These are phyloP conservation scores for Diaporthe sp. DNA, from an alignment of 2,329 filamentous ascomycete genomes.

Conservation along the genomic window DNA sequence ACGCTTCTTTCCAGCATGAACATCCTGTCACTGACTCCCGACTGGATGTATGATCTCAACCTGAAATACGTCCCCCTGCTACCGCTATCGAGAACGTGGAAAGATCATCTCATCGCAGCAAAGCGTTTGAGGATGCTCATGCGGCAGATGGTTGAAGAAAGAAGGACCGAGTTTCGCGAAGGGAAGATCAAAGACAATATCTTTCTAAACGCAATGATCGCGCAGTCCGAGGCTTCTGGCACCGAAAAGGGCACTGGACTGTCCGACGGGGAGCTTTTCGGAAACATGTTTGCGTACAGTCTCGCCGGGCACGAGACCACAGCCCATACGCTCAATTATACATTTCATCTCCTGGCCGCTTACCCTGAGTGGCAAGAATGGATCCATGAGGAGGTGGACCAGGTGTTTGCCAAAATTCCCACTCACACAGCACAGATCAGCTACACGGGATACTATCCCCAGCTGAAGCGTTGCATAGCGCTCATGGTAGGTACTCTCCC, in stretches of 20 bases:
- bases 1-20: not conserved
- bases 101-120: not conserved
- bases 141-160: conserved; percentile 13
- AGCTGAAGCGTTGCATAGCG: conserved; percentile 34
- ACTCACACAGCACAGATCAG: not conserved
- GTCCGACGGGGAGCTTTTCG: not conserved
- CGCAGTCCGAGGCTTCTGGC: not conserved
- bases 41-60: conserved; percentile 9
- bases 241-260: not conserved
- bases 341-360: not conserved
- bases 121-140: conserved; percentile 6
- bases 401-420: not conserved
- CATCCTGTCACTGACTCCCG: not conserved
- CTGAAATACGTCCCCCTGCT: not conserved
- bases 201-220: conserved; percentile 16
- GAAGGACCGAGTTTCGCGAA: not conserved
- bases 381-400: conserved; percentile 21
- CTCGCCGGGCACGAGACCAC: conserved; percentile 31
- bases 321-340: conserved; percentile 25
- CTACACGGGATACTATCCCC: conserved; percentile 25
- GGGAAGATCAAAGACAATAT: conserved; percentile 13
- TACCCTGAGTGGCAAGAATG: conserved; percentile 15
- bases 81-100: not conserved
- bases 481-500: conserved; percentile 22
- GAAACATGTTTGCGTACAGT: conserved; percentile 17